These are phyloP conservation scores for Calycina marina DNA, from an alignment of 2,329 filamentous ascomycete species.

Conservation along the genomic window DNA sequence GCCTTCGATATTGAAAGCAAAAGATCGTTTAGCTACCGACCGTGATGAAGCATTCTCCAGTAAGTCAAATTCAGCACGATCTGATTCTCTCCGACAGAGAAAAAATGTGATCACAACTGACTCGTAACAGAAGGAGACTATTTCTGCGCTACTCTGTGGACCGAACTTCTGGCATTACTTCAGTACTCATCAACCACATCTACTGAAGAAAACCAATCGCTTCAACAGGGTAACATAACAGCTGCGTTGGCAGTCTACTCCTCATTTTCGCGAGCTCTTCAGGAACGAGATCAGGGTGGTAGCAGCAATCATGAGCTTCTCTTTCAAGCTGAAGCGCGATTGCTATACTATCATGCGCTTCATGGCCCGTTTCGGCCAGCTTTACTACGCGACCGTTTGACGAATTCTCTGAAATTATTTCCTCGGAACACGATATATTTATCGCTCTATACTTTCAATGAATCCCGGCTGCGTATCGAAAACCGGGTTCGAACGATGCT, in stretches of 20 bases:
- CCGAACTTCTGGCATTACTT: constrained; percentile 49
- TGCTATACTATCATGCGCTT: constrained; percentile 51
- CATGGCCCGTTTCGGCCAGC: constrained; percentile 50
- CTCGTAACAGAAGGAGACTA: no score
- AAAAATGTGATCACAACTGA: no score
- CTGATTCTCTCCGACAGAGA: no score
- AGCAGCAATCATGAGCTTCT: constrained; percentile 42
- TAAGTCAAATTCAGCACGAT: no score
- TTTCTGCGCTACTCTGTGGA: constrained; percentile 37
- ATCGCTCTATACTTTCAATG: constrained; percentile 56
- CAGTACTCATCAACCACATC: constrained; percentile 39
- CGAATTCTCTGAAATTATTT: constrained; percentile 45
- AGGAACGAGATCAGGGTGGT: constrained; percentile 22
- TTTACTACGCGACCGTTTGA: constrained; percentile 47
- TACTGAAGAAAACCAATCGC: constrained; percentile 29
- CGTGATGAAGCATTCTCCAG: no score
- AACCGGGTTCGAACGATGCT: constrained; percentile 62
- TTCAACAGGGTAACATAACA: constrained; percentile 39
- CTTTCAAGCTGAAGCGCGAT: constrained; percentile 50
- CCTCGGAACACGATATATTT: constrained; percentile 68
- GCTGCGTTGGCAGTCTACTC: constrained; percentile 31
- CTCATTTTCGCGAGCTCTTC: constrained; percentile 29
- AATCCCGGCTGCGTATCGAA: constrained; percentile 55
- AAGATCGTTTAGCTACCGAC: no score
- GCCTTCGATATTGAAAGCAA: no score